Conservation (phyloP, 148 eudicot species). For the Camellia japonica region DNA sequence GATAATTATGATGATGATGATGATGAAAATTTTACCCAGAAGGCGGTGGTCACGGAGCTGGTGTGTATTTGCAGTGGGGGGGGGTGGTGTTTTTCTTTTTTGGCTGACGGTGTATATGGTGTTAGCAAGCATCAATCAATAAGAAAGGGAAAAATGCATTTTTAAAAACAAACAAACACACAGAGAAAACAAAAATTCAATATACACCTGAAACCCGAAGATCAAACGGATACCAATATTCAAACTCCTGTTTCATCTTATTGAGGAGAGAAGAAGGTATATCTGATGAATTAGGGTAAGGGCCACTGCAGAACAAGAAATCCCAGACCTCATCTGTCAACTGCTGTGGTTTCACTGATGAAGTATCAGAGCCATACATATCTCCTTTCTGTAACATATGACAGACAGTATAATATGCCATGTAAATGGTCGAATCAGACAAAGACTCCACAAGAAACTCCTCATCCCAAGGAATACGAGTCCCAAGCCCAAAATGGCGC, state of each 20-base stretch:
- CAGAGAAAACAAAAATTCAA: slow-evolving; percentile 27
- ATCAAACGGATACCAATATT: slow-evolving; percentile 96
- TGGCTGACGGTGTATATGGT: too few species aligned
- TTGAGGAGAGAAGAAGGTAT: slow-evolving; percentile 48
- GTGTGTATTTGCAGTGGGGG: too few species aligned
- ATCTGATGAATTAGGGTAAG: slow-evolving; percentile 54
- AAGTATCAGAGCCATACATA: slow-evolving; percentile 57
- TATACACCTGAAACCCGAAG: slow-evolving; percentile 87
- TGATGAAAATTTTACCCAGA: not conserved
- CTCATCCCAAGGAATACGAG: slow-evolving; percentile 96
- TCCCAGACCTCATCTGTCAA: slow-evolving; percentile 91
- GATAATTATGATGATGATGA: not conserved
- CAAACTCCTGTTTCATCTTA: slow-evolving; percentile 84
- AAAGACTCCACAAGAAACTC: slow-evolving; percentile 82
- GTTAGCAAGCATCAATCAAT: too few species aligned
- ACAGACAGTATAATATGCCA: slow-evolving; percentile 92
- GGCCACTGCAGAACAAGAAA: slow-evolving; percentile 67
- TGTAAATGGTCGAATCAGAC: slow-evolving; percentile 91
- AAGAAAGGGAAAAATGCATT: not conserved
- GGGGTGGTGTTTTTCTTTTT: too few species aligned
- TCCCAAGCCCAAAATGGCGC: slow-evolving; percentile 84
- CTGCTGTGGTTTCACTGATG: slow-evolving; percentile 67
- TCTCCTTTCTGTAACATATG: slow-evolving; percentile 79
- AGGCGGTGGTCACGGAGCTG: not conserved
- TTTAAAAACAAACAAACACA: not conserved